These are phyloP conservation scores for Telfairia occidentalis DNA, from an alignment of 331 rosid genomes.

Conservation along the genomic window DNA sequence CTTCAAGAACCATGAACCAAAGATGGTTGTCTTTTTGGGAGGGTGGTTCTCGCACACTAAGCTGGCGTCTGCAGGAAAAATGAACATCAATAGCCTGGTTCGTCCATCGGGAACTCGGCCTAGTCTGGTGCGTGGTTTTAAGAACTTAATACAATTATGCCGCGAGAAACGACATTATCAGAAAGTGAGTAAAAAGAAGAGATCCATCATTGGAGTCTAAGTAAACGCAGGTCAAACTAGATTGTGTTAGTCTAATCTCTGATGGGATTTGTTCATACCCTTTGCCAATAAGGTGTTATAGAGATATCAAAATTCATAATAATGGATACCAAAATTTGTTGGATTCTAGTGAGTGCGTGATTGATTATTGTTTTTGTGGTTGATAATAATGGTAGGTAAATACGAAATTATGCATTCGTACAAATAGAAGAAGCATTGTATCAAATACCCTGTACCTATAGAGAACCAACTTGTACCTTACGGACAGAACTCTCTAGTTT, in stretches of 20 bases:
- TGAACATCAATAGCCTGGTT: slow-evolving; percentile 21
- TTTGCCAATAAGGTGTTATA: not conserved
- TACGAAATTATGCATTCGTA: not conserved
- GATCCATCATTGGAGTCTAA: not conserved
- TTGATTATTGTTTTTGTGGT: not conserved
- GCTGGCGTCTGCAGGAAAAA: slow-evolving; percentile 23
- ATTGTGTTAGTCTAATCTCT: slow-evolving; percentile 7
- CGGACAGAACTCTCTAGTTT: not conserved
- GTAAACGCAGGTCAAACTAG: not conserved
- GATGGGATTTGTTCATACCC: not conserved
- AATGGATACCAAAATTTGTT: not conserved
- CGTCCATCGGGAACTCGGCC: slow-evolving; percentile 26
- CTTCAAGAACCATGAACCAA: slow-evolving; percentile 14
- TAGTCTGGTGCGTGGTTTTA: slow-evolving; percentile 40
- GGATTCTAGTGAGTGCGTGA: not conserved
- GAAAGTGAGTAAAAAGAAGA: slow-evolving; percentile 9
- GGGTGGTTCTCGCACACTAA: slow-evolving; percentile 37
- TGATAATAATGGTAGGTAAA: not conserved
- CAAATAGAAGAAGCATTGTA: not conserved
- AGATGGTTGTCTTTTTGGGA: slow-evolving; percentile 30
- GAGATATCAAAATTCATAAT: not conserved
- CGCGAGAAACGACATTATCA: slow-evolving; percentile 25
- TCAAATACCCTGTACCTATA: not conserved
- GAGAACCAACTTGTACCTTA: slow-evolving; percentile 10
- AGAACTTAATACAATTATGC: slow-evolving; percentile 37